A percentile compares a stretch with the other conserved stretches of the same genome.
Evolutionary conservation across 2,329 filamentous ascomycete genomes (phyloP).

Genomic region (Calonectria pseudoreteaudii): DNA sequence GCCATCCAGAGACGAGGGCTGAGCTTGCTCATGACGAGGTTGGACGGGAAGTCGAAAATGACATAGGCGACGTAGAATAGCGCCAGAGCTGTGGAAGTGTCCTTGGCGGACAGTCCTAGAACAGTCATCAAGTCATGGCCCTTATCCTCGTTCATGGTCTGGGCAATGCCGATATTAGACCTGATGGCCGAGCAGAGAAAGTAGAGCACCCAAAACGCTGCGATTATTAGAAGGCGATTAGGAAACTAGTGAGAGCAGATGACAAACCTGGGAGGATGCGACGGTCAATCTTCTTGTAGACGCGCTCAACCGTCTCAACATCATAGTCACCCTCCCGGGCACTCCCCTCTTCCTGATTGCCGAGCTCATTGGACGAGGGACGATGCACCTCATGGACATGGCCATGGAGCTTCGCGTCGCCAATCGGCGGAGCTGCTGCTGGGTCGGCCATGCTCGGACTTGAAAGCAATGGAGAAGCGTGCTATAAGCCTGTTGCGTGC

Average conservation of each 20-base stretch:
- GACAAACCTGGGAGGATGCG: constrained; percentile 69
- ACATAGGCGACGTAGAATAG: constrained; percentile 95
- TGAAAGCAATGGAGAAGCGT: constrained; percentile 64
- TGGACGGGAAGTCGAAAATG: constrained; percentile 88
- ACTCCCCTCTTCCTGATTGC: constrained; percentile 47
- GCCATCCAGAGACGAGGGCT: constrained; percentile 93
- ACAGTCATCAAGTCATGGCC: constrained; percentile 81
- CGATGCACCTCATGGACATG: constrained; percentile 34
- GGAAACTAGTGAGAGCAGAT: not conserved
- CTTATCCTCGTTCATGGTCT: constrained; percentile 84
- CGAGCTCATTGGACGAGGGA: constrained; percentile 35
- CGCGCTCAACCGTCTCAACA: constrained; percentile 63
- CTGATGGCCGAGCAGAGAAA: constrained; percentile 93
- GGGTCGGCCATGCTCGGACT: constrained; percentile 61
- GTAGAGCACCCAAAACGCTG: constrained; percentile 89
- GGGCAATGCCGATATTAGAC: constrained; percentile 92
- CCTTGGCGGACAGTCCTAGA: constrained; percentile 76
- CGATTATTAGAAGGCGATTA: constrained; percentile 14
- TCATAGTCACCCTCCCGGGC: constrained; percentile 57
- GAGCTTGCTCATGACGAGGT: constrained; percentile 86
- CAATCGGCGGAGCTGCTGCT: constrained; percentile 44
- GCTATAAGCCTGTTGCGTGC: constrained; percentile 55
- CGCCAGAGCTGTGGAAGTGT: constrained; percentile 86
- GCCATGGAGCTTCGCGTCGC: constrained; percentile 47
- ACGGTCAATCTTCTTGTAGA: constrained; percentile 69